A percentile compares a stretch with the other conserved stretches of the same genome.
Evolutionary conservation across 2,329 filamentous ascomycete species (phyloP).

Genomic region (Madurella mycetomatis): DNA sequence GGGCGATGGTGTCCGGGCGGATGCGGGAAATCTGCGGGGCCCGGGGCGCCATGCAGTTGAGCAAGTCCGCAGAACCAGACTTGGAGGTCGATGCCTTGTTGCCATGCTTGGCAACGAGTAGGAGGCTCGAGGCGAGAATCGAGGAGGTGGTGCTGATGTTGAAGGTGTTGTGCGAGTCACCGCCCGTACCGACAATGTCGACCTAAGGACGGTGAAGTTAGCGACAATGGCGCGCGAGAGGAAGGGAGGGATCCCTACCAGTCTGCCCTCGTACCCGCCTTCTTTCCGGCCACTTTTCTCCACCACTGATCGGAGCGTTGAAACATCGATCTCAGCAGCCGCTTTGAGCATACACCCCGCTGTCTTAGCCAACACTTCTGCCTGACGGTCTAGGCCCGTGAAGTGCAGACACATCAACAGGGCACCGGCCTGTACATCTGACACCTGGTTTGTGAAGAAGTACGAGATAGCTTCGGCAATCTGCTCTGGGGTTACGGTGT

Average conservation of each 20-base stretch:
- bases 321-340: conserved; percentile 65
- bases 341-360: conserved; percentile 79
- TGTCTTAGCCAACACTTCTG: conserved; percentile 82
- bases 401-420: conserved; percentile 90
- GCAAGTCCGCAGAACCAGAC: conserved; percentile 89
- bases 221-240: conserved; percentile 2
- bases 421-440: conserved; percentile 81
- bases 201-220: conserved; percentile 42
- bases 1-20: conserved; percentile 63
- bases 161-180: conserved; percentile 95
- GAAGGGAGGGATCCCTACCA: conserved; percentile 57
- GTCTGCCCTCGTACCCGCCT: conserved; percentile 73
- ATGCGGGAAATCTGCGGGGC: conserved; percentile 72
- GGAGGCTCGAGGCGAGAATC: conserved; percentile 78
- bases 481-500: conserved; percentile 65
- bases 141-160: conserved; percentile 96
- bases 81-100: conserved; percentile 94
- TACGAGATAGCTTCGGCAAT: conserved; percentile 86
- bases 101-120: conserved; percentile 90
- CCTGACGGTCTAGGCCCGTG: conserved; percentile 75
- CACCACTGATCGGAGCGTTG: conserved; percentile 58
- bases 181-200: conserved; percentile 96
- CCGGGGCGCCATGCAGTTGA: conserved; percentile 68
- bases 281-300: conserved; percentile 57
- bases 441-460: conserved; percentile 87